phyloP scores from a whole-genome alignment of 2,329 filamentous ascomycete species.

The Beauveria sp. region DNA sequence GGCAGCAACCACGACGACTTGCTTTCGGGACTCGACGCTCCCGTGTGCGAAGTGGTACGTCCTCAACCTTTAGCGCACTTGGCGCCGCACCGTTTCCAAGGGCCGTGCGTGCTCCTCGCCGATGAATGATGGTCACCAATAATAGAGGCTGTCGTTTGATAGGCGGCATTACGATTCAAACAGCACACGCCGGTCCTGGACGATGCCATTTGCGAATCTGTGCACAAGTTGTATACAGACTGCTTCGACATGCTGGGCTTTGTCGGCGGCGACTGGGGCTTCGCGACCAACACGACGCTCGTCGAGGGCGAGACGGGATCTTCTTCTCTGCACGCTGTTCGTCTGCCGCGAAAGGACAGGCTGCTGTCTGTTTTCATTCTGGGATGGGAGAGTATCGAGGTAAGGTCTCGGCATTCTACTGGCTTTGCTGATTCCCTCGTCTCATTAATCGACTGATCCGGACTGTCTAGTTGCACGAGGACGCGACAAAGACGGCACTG shows the following conservation, averaged over 20 bases:
- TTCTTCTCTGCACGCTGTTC: neutral
- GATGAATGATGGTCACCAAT: neutral
- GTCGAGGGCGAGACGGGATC: neutral
- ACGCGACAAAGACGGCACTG: neutral
- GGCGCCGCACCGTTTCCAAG: neutral
- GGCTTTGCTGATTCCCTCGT: neutral
- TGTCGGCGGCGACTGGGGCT: conserved; percentile 7
- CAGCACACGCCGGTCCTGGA: neutral
- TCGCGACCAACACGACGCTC: neutral
- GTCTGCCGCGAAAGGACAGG: neutral
- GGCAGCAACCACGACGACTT: neutral
- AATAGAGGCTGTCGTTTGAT: neutral
- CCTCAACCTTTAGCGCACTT: neutral
- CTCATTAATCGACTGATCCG: neutral
- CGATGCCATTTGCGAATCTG: neutral
- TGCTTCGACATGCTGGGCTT: conserved; percentile 5
- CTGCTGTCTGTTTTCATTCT: neutral
- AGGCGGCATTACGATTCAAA: neutral
- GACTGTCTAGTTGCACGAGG: neutral
- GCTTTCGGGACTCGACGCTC: neutral
- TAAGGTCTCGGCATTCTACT: neutral
- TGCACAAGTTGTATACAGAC: conserved; percentile 5
- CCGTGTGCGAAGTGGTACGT: conserved; percentile 3
- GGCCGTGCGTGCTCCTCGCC: neutral
- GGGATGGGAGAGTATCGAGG: conserved; percentile 9